Evolutionary conservation across 106 monocot species (phyloP), one percentile per base, ranked within the genome.

Genomic region (Dioscorea dumetorum): DNA sequence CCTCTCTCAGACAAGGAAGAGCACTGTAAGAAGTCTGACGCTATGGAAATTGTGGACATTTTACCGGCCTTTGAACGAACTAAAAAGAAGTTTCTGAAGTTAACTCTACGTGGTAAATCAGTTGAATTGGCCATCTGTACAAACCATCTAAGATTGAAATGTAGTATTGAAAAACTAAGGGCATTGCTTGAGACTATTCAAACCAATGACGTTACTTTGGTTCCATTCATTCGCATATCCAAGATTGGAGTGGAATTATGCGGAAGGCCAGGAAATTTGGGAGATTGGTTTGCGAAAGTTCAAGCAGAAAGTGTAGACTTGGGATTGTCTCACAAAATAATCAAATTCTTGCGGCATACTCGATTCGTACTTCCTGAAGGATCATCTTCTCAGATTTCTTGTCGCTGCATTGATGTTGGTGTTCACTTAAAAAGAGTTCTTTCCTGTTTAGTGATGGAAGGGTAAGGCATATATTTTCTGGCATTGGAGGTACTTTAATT

Each of bases 401-500:
- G 3, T 28, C 28, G 3, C 3, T 28, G 28, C 28, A 28, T 28
- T 28, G 28, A 28, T 28, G 68, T 82, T 24, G 76, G 82, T 73
- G 61, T 84, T 34, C 33, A 71, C 24, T 72, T 92, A 18, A 65
- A 57, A 97, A 84, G 76, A 84, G 78, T n/a, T 91, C 89, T 73
- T 18, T 91, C 14, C 67, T 97, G 41, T 49, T 97, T 57, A 91
- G 84, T 78, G 95, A 90, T 80, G 85, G 82, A 79, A 85, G 84
- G 91, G 91, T 91, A 85, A 72, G 82, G 31, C 15, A 74, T 70
- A 10, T 70, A 14, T 9, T 60, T 60, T 41, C 5, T 41, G 41
- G 10, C 41, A 41, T 41, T 41, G 6, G 41, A 41, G 41, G 10
- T 10, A 41, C 41, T 8, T 41, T 41, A 41, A 41, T 41, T 41